Conservation (phyloP, 805 yeast genomes). For the Sungouiella blattae region DNA sequence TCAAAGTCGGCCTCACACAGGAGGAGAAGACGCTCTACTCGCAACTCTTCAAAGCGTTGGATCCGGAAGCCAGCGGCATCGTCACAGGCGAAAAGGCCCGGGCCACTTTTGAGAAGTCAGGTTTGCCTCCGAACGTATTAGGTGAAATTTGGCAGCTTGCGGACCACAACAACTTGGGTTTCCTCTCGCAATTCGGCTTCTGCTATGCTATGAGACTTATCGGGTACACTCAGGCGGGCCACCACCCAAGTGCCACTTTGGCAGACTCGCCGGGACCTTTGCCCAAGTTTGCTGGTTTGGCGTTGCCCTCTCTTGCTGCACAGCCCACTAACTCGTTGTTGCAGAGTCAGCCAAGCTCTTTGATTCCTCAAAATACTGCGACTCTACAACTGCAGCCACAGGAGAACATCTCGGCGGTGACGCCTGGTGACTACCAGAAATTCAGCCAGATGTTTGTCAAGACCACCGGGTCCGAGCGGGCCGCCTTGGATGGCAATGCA, state of each 20-base stretch:
- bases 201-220: conserved; percentile 83
- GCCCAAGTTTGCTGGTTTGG: conserved; percentile 51
- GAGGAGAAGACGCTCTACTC: conserved; percentile 77
- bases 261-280: conserved; percentile 60
- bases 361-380: conserved; percentile 30
- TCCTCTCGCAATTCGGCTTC: conserved; percentile 75
- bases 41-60: conserved; percentile 75
- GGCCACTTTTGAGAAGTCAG: conserved; percentile 78
- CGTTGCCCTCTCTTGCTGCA: conserved; percentile 21
- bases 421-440: conserved; percentile 55
- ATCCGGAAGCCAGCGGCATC: conserved; percentile 71
- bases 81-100: conserved; percentile 88
- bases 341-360: conserved; percentile 39
- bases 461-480: conserved; percentile 52
- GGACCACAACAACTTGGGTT: conserved; percentile 87
- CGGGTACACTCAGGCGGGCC: conserved; percentile 80
- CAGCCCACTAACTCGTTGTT: conserved; percentile 37
- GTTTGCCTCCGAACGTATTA: conserved; percentile 68
- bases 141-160: conserved; percentile 95
- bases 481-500: conserved; percentile 64
- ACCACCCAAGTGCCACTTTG: conserved; percentile 47
- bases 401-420: conserved; percentile 34
- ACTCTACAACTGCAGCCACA: conserved; percentile 26
- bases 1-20: conserved; percentile 51
- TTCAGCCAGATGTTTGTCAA: conserved; percentile 73